phyloP scores from a whole-genome alignment of 2,329 filamentous ascomycete species.

The Pseudogymnoascus sp. region DNA sequence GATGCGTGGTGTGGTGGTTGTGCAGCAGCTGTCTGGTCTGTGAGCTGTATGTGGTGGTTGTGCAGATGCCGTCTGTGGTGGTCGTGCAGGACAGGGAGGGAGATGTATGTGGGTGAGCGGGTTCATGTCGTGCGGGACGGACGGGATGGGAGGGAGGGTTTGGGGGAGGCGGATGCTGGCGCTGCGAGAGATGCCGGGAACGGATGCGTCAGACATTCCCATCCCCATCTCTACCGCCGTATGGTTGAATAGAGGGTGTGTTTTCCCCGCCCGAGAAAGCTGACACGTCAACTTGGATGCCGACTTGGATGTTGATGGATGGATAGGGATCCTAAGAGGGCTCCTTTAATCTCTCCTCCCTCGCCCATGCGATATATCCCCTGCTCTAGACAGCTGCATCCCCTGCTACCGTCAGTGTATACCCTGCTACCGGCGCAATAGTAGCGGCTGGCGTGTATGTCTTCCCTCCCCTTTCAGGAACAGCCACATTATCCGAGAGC shows the following conservation, averaged over 20 bases:
- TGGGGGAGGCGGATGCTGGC: not conserved
- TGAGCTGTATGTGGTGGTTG: not conserved
- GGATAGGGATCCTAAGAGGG: not conserved
- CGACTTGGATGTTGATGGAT: not conserved
- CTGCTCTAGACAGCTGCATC: not conserved
- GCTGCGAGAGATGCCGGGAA: not conserved
- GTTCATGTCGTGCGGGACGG: not conserved
- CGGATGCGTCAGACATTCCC: not conserved
- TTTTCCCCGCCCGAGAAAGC: not conserved
- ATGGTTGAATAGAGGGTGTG: not conserved
- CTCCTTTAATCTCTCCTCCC: not conserved
- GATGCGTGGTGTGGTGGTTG: constrained; percentile 1
- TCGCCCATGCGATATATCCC: not conserved
- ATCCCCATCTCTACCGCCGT: no score
- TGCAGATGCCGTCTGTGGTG: not conserved
- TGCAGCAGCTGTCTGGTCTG: not conserved
- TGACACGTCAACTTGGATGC: not conserved
- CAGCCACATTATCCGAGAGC: not conserved
- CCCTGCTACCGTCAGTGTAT: not conserved
- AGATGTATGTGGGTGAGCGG: not conserved
- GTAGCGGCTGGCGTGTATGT: constrained; percentile 1
- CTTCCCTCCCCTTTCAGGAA: not conserved
- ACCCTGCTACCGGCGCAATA: not conserved
- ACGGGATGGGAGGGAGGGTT: not conserved
- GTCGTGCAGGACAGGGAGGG: not conserved